Evolutionary conservation across 192 early-diverging fungal species (phyloP), one percentile per base, ranked within the genome.

Genomic region (Gonapodya sp.): DNA sequence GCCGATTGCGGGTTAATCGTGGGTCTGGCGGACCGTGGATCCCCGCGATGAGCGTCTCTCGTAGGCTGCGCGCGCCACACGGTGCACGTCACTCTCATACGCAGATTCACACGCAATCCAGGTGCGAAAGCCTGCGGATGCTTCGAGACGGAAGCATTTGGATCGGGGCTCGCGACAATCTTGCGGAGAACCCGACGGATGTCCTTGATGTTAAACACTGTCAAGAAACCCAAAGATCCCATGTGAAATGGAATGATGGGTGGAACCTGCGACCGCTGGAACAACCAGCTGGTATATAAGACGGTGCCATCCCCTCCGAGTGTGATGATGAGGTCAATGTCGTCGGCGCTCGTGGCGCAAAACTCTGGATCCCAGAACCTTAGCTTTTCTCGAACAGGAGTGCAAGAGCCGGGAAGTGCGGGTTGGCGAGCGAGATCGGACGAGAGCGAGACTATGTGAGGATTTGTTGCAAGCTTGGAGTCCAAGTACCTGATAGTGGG

Each of bases 231-330:
- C 36, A 98, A 84, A 34, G 96, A 97, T 1, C 97, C 97, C 35
- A 97, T 84, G 81, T 96, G 93, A 86, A 98, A 97, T 0, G 97
- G 92, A 16, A 98, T 88, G n/a, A 98, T 91, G 0, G 96, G 96
- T 46, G 97, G 97, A 36, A 98, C 94, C 14, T 89, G 87, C 1
- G 35, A 81, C 34, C 82, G 83, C 85, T 98, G 95, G 83, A 94
- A 93, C 35, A 98, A 86, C 93, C 96, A 96, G 34, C 94, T 93
- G 34, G 95, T 94, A 83, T 93, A 98, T 34, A 97, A 87, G 2
- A 97, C 95, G 0, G 96, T 99, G 36, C 96, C 96, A 88, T 99
- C 96, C 31, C 96, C 97, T 37, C 96, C 96, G 83, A 99, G 91
- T 84, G 96, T 98, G 37, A 98, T 88, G 30, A 95, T 91, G 87